phyloP scores from a whole-genome alignment of 2,329 filamentous ascomycete genomes.

The Xylaria arbuscula region DNA sequence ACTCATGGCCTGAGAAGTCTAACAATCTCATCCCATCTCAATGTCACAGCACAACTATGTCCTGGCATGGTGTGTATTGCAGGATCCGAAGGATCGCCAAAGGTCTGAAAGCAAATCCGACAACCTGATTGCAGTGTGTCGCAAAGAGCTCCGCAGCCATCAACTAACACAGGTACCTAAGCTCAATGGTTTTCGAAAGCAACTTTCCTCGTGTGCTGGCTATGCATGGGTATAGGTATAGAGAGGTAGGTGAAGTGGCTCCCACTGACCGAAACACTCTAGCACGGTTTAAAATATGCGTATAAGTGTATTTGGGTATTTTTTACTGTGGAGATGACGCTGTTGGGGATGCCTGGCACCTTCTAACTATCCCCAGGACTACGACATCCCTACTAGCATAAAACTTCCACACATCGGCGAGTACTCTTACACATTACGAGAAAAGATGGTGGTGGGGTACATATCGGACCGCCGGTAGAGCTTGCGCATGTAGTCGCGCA shows the following conservation, averaged over 20 bases:
- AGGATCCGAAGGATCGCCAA: constrained; percentile 43
- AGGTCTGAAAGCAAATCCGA: constrained; percentile 49
- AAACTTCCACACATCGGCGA: background rate
- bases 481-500: background rate
- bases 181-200: too few relatives aligned
- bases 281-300: too few relatives aligned
- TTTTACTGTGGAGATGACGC: too few relatives aligned
- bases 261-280: too few relatives aligned
- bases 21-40: constrained; percentile 42
- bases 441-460: background rate
- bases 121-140: constrained; percentile 43
- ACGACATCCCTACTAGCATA: too few relatives aligned
- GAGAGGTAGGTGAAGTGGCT: too few relatives aligned
- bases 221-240: too few relatives aligned
- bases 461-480: background rate
- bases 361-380: too few relatives aligned
- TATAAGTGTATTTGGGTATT: too few relatives aligned
- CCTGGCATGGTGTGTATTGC: constrained; percentile 38
- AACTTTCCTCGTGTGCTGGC: too few relatives aligned
- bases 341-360: too few relatives aligned
- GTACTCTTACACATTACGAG: background rate
- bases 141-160: constrained; percentile 45
- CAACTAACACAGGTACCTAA: too few relatives aligned
- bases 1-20: constrained; percentile 36
- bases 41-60: constrained; percentile 43